phyloP scores from a whole-genome alignment of 495 filamentous ascomycete genomes.

The Trichocladium uniseriatum region DNA sequence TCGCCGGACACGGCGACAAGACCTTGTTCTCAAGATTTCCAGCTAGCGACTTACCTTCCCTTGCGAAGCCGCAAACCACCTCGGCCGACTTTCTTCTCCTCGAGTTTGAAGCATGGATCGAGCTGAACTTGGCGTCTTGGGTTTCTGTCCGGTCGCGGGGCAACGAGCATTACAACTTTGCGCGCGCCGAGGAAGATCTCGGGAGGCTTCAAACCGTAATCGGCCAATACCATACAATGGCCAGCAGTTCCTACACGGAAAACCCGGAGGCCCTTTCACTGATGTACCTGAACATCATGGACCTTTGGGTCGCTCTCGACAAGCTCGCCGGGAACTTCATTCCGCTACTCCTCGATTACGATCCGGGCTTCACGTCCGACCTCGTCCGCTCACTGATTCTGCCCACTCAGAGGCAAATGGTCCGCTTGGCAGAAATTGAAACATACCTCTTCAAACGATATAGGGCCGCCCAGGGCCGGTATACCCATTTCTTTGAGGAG shows the following conservation, averaged over 20 bases:
- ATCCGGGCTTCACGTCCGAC: conserved; percentile 34
- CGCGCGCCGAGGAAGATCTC: neutral
- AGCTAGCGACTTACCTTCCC: neutral
- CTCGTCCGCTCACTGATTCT: conserved; percentile 45
- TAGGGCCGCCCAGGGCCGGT: conserved; percentile 4
- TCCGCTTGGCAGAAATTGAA: conserved; percentile 40
- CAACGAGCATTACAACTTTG: neutral
- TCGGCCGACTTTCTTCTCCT: neutral
- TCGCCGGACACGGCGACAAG: conserved; percentile 7
- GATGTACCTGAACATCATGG: conserved; percentile 51
- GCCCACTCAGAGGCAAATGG: conserved; percentile 40
- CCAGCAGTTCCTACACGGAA: conserved; percentile 22
- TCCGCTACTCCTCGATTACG: conserved; percentile 42
- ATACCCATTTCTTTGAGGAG: conserved; percentile 28
- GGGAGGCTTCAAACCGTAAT: conserved; percentile 13
- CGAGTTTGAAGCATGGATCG: conserved; percentile 18
- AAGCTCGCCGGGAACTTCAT: conserved; percentile 33
- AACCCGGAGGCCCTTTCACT: conserved; percentile 47
- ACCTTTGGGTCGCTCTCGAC: conserved; percentile 57
- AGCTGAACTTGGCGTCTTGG: conserved; percentile 12
- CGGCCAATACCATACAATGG: conserved; percentile 16
- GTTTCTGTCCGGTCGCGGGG: conserved; percentile 4
- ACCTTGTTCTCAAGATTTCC: neutral
- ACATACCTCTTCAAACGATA: conserved; percentile 35
- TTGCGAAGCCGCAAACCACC: neutral